Evolutionary conservation across 2,329 filamentous ascomycete species (phyloP).

Genomic region (Metarhizium brunneum): DNA sequence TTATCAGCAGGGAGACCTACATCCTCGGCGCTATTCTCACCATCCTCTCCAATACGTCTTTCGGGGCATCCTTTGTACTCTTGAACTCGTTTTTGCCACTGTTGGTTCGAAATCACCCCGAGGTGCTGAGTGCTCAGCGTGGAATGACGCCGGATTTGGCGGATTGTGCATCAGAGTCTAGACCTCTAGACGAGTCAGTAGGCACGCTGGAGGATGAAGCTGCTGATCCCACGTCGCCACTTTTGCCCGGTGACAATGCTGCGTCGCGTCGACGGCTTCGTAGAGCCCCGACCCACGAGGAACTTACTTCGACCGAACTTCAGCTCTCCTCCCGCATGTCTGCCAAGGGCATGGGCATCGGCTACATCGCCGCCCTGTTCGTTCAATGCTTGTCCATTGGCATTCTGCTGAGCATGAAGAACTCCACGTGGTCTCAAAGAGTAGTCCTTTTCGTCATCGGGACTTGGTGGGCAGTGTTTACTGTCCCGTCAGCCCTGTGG

Average conservation of each 20-base stretch:
- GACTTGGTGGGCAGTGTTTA: conserved; percentile 88
- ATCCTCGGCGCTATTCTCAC: conserved; percentile 74
- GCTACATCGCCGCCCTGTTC: conserved; percentile 78
- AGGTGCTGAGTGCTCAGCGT: conserved; percentile 23
- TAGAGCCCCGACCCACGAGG: conserved; percentile 31
- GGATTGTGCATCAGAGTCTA: conserved; percentile 23
- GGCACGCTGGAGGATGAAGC: conserved; percentile 19
- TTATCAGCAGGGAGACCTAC: conserved; percentile 66
- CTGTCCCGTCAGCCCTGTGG: conserved; percentile 80
- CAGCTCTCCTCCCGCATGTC: conserved; percentile 84
- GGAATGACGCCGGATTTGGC: conserved; percentile 21
- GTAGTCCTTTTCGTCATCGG: conserved; percentile 83
- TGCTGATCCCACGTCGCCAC: conserved; percentile 35
- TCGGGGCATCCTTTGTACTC: conserved; percentile 90
- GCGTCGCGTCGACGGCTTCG: conserved; percentile 21
- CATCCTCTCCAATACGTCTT: conserved; percentile 85
- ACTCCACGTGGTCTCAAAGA: conserved; percentile 76
- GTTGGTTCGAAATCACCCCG: conserved; percentile 76
- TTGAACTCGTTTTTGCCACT: conserved; percentile 92
- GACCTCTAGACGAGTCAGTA: conserved; percentile 23
- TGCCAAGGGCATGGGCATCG: conserved; percentile 85
- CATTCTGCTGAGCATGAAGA: conserved; percentile 62
- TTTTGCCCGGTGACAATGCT: conserved; percentile 28
- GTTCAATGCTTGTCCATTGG: conserved; percentile 75
- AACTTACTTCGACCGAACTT: conserved; percentile 57